Evolutionary conservation across 441 rosid genomes (phyloP).

Genomic region (Capsella rubella): DNA sequence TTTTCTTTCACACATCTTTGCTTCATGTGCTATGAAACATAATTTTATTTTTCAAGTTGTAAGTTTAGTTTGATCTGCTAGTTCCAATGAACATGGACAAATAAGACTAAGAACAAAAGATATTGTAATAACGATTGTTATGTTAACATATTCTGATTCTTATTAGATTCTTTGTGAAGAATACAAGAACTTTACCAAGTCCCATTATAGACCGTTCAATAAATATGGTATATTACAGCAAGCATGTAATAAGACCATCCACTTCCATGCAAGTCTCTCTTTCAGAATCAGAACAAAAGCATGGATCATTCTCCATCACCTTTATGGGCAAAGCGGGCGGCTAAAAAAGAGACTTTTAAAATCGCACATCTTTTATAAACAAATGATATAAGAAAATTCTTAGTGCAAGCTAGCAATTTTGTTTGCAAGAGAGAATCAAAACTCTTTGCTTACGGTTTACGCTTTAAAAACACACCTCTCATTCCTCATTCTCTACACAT

Average conservation of each 20-base stretch:
- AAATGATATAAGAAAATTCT: neutral
- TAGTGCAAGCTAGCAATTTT: constrained; percentile 11
- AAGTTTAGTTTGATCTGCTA: no score
- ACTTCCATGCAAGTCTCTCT: constrained; percentile 33
- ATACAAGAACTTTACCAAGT: constrained; percentile 12
- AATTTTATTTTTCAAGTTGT: no score
- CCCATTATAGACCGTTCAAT: constrained; percentile 28
- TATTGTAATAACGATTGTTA: constrained; percentile 22
- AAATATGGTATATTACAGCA: constrained; percentile 21
- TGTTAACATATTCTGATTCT: constrained; percentile 40
- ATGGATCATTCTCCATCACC: constrained; percentile 16
- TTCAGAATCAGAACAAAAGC: constrained; percentile 42
- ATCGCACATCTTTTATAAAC: constrained; percentile 15
- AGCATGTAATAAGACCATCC: constrained; percentile 38
- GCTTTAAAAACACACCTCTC: constrained; percentile 53
- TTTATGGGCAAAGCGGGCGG: constrained; percentile 26
- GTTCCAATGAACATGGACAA: constrained; percentile 15
- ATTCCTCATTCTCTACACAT: constrained; percentile 16
- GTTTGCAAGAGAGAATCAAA: constrained; percentile 46
- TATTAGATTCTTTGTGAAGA: constrained; percentile 41
- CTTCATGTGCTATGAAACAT: no score
- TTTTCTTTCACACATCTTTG: no score
- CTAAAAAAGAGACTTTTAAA: constrained; percentile 29
- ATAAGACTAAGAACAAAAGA: constrained; percentile 18
- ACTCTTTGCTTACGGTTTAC: constrained; percentile 41